Conservation (phyloP, 2,329 filamentous ascomycete species). For the Neonectria faginata region DNA sequence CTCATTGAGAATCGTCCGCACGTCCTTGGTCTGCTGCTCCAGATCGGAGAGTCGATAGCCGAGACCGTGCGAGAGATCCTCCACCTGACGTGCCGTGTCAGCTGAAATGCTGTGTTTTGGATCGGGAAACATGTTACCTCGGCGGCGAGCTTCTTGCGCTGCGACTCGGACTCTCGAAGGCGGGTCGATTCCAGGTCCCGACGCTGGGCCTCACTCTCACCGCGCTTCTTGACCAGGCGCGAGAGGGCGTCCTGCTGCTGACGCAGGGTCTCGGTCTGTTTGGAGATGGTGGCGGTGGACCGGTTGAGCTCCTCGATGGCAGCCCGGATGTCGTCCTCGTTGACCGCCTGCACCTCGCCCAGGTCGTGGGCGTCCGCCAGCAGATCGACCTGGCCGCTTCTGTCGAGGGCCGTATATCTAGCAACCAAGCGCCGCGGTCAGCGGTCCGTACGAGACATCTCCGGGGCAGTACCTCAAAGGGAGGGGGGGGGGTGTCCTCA, state of each 20-base stretch:
- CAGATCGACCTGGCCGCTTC: constrained; percentile 60
- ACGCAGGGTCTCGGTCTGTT: constrained; percentile 71
- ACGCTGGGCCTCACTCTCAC: constrained; percentile 46
- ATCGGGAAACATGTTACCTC: constrained; percentile 50
- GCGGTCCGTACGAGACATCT: constrained; percentile 6
- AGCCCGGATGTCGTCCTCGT: constrained; percentile 68
- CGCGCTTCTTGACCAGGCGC: constrained; percentile 58
- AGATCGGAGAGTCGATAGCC: constrained; percentile 60
- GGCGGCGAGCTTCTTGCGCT: constrained; percentile 56
- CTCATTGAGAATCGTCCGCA: constrained; percentile 59
- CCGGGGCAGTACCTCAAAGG: constrained; percentile 23
- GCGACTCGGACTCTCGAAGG: constrained; percentile 49
- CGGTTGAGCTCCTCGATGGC: constrained; percentile 73
- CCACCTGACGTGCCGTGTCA: constrained; percentile 53
- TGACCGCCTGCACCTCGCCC: constrained; percentile 62
- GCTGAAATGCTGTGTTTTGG: not conserved
- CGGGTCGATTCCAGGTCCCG: constrained; percentile 46
- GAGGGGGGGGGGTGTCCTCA: constrained; percentile 47
- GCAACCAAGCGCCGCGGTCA: constrained; percentile 21
- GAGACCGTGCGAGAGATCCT: constrained; percentile 61
- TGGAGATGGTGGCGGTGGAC: constrained; percentile 73
- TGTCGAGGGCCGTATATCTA: constrained; percentile 64
- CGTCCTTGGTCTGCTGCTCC: constrained; percentile 62
- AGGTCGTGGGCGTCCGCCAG: constrained; percentile 60
- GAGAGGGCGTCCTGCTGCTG: constrained; percentile 72